Percentiles rank a stretch among this genome's conserved stretches.
Conservation (phyloP, 352 stramenopile genomes). For the Pythium rhizo-oryzae region DNA sequence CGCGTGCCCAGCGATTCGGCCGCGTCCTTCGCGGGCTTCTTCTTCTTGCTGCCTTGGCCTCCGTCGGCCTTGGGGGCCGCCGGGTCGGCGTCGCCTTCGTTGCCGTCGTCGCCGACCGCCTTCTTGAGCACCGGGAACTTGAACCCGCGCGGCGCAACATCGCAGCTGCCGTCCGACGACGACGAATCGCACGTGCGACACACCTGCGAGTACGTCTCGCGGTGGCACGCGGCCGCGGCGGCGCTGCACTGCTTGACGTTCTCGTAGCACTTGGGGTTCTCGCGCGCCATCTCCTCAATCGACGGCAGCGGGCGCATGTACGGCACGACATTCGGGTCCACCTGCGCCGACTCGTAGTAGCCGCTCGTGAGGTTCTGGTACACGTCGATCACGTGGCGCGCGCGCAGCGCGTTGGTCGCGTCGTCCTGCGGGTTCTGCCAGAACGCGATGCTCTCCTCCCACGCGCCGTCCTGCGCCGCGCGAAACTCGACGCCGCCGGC, state of each 20-base stretch:
- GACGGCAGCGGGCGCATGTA: conserved; percentile 33
- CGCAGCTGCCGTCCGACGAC: conserved; percentile 14
- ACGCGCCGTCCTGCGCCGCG: conserved; percentile 19
- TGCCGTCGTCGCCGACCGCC: conserved; percentile 13
- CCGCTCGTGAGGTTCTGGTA: conserved; percentile 31
- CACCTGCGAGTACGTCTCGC: conserved; percentile 32
- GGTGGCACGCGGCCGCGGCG: conserved; percentile 13
- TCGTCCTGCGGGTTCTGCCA: conserved; percentile 36
- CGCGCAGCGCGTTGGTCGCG: conserved; percentile 25
- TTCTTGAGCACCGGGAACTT: conserved; percentile 28
- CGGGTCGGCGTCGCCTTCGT: conserved; percentile 3
- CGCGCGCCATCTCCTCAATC: conserved; percentile 25
- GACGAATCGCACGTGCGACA: conserved; percentile 31
- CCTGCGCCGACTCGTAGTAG: conserved; percentile 1
- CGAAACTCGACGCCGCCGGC: conserved; percentile 33
- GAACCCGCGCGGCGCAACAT: conserved; percentile 13
- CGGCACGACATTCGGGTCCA: conserved; percentile 18
- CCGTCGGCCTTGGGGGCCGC: not conserved
- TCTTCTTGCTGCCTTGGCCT: not conserved
- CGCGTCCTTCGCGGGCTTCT: not conserved
- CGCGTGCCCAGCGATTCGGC: not conserved
- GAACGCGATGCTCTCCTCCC: conserved; percentile 29
- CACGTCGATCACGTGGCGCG: conserved; percentile 24
- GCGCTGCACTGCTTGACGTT: conserved; percentile 32
- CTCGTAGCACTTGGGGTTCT: conserved; percentile 40